Evolutionary conservation across 306 rosid species (phyloP).

Genomic region (Morella rubra): DNA sequence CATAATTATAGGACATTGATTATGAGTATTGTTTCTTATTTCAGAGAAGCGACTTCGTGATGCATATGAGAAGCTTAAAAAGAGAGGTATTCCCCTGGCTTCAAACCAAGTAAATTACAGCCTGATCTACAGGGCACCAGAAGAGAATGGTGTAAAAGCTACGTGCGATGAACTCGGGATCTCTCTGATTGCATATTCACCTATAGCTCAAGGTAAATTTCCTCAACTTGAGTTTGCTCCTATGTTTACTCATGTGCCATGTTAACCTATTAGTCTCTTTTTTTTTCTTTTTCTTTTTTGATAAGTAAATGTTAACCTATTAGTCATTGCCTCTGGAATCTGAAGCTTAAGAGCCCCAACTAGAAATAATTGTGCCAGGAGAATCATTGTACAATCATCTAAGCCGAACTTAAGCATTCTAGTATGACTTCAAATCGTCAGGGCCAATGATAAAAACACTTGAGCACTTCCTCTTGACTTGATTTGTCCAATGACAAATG

Average conservation of each 20-base stretch:
- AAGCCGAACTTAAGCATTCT: not conserved
- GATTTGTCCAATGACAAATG: too few species aligned
- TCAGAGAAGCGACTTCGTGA: conserved; percentile 74
- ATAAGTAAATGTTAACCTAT: too few species aligned
- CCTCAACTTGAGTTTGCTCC: not conserved
- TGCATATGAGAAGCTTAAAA: conserved; percentile 63
- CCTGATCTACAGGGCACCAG: conserved; percentile 80
- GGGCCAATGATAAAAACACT: not conserved
- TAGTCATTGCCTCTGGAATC: not conserved
- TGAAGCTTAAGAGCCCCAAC: not conserved
- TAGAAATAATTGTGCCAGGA: not conserved
- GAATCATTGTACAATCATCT: not conserved
- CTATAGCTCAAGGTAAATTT: conserved; percentile 82
- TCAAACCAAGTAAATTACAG: conserved; percentile 96
- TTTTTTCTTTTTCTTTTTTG: too few species aligned
- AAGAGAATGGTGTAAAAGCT: conserved; percentile 82
- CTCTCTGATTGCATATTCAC: conserved; percentile 88
- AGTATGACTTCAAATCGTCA: not conserved
- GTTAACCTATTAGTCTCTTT: too few species aligned
- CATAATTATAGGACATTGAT: not conserved
- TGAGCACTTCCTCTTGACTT: not conserved
- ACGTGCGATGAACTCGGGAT: conserved; percentile 92
- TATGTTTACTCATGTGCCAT: not conserved
- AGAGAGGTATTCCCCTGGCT: conserved; percentile 88
- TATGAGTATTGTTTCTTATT: conserved; percentile 3